Base-by-base conservation (phyloP, 78 protist species). In the Speleostelium caveatum region DNA sequence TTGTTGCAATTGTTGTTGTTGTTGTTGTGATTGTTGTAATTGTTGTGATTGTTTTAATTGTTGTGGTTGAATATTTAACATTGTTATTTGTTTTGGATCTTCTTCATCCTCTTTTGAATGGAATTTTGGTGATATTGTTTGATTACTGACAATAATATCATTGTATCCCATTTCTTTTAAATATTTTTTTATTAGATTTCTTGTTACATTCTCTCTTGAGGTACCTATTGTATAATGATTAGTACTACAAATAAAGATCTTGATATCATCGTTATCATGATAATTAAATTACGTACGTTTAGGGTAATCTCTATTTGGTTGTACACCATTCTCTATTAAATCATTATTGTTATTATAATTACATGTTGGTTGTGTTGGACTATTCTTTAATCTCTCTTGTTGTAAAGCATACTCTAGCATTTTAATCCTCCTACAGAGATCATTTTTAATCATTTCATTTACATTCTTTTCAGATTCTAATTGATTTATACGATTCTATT, bases 321-420 rank as follows among this genome's bases (percentile, higher is more conserved):
- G 19, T 67, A 6, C 5, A 16, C 5, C 74, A 36, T 67, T 41
- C 74, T 67, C 74, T 67, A 41, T 67, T 14, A 12, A 67, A 12
- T 17, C 22, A 19, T 61, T 61, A 19, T 61, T 61, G 53, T 38
- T 67, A 55, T 67, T 38, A 16, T 67, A 12, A 28, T 67, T 39
- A 14, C 4, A 41, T n/a, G 2, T 7, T 61, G 5, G 68, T 61
- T 2, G 30, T n/a, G 33, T 26, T 30, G 45, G 10, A 30, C 32
- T 51, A 19, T 79, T 79, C 67, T 79, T 79, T 67, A 56, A 12
- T 56, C 88, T 79, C 49, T 79, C 88, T 67, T 67, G 75, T 6
- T 65, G 76, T 51, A 79, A 32, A 35, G 88, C 88, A 79, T 79
- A 79, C n/a, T 79, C 88, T 39, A 79, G 55, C 88, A 79, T 79